phyloP scores from a whole-genome alignment of 192 early-diverging fungal genomes.

The Mortierella hygrophila region DNA sequence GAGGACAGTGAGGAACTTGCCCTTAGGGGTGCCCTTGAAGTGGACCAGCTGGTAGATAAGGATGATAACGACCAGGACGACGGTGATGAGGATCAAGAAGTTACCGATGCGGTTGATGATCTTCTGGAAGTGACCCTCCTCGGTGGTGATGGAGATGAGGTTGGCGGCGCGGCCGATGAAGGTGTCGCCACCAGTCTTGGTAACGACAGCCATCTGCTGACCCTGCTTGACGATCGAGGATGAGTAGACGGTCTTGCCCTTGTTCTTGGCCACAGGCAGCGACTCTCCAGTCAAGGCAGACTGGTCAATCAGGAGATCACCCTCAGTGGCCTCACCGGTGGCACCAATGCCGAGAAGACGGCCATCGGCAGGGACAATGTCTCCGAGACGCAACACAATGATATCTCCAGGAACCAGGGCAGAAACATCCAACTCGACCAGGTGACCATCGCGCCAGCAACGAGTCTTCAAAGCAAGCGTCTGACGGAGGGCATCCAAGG shows the following conservation, averaged over 20 bases:
- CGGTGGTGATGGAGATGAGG: conserved; percentile 91
- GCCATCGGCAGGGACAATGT: conserved; percentile 94
- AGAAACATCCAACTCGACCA: conserved; percentile 79
- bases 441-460: conserved; percentile 81
- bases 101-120: conserved; percentile 94
- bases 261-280: conserved; percentile 87
- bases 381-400: conserved; percentile 92
- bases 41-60: conserved; percentile 78
- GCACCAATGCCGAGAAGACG: conserved; percentile 84
- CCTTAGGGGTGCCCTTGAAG: conserved; percentile 58
- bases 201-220: conserved; percentile 92
- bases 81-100: conserved; percentile 89
- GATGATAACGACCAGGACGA: conserved; percentile 83
- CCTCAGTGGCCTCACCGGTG: conserved; percentile 82
- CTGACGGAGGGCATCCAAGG: conserved; percentile 94
- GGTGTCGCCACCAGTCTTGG: conserved; percentile 93
- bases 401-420: conserved; percentile 93
- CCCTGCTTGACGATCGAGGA: conserved; percentile 96
- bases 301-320: conserved; percentile 90
- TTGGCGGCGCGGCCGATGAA: conserved; percentile 96
- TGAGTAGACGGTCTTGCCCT: conserved; percentile 88
- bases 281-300: conserved; percentile 96
- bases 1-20: conserved; percentile 74
- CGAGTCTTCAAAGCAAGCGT: conserved; percentile 91
- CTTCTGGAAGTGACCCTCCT: conserved; percentile 98